Base-by-base conservation (phyloP, 805 yeast species). In the Ogataea pignaliae region DNA sequence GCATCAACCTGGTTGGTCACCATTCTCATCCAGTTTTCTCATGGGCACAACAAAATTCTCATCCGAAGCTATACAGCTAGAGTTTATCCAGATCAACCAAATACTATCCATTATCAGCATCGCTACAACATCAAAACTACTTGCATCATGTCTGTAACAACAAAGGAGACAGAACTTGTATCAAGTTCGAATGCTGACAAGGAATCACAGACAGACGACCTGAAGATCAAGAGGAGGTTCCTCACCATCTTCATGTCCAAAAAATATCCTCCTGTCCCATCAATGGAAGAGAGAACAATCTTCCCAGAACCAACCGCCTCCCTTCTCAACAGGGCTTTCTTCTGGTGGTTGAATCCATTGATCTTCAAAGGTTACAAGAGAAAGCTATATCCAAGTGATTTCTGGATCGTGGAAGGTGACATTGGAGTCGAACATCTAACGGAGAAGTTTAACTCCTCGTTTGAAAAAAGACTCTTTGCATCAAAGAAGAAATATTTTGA, bases 321-420 rank as follows among this genome's bases (percentile, higher is more conserved):
- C 46, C 41, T 60, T 2, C 13, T 79, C 2, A 69, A 69, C 7
- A 60, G 71, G 46, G 50, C 70, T 21, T 77, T 80, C 53, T 79
- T 83, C 58, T 73, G 81, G 78, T 85, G 93, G 91, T 63, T 85
- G 38, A 55, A 65, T 29, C 88, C 88, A 0, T 53, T 85, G 31
- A 62, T 86, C 66, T 62, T 65, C 14, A 73, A 75, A 8, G 91
- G 91, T 7, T 85, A 85, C 59, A 81, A 79, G 60, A 30, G 33
- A 30, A 30, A 30, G 0, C 63, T 85, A 39, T 75, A 75, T 34
- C 78, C 82, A 2, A 73, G 75, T 39, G 91, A 85, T 63, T 60
- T 84, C 46, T 84, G 60, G 53, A 58, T 58, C 33, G 59, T 77
- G 47, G 72, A 71, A 14, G 65, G 68, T 3, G 62, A 64, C 21